Conservation (phyloP, 2,329 filamentous ascomycete genomes). For the Alternaria alternata region DNA sequence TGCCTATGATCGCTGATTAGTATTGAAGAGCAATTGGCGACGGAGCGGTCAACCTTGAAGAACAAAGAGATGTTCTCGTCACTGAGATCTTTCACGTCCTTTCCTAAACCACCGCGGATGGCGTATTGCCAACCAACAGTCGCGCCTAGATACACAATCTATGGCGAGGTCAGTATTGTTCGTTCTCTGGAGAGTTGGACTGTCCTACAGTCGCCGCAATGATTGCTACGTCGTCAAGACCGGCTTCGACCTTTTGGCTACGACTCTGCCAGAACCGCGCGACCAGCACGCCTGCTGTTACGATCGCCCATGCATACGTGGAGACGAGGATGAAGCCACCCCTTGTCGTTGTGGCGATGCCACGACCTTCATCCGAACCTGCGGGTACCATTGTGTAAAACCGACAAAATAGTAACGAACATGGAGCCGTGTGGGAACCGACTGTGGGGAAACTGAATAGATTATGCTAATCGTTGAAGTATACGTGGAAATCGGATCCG, state of each 20-base stretch:
- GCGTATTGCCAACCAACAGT: conserved; percentile 26
- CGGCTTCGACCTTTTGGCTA: conserved; percentile 23
- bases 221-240: conserved; percentile 25
- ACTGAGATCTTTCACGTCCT: conserved; percentile 9
- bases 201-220: conserved; percentile 24
- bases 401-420: not conserved
- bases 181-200: not conserved
- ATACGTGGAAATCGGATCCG: not conserved
- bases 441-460: not conserved
- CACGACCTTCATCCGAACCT: conserved; percentile 10
- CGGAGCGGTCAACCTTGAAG: conserved; percentile 21
- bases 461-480: conserved; percentile 1
- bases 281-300: conserved; percentile 20
- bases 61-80: conserved; percentile 11
- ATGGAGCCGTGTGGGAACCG: not conserved
- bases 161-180: conserved; percentile 4
- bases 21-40: not conserved
- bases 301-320: conserved; percentile 28
- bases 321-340: conserved; percentile 27
- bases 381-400: not conserved
- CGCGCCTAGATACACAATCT: conserved; percentile 23
- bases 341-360: conserved; percentile 16
- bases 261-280: conserved; percentile 22
- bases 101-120: conserved; percentile 27
- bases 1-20: conserved; percentile 15